These are phyloP conservation scores for Globisporangium polare DNA, from an alignment of 352 stramenopile genomes.

Conservation along the genomic window DNA sequence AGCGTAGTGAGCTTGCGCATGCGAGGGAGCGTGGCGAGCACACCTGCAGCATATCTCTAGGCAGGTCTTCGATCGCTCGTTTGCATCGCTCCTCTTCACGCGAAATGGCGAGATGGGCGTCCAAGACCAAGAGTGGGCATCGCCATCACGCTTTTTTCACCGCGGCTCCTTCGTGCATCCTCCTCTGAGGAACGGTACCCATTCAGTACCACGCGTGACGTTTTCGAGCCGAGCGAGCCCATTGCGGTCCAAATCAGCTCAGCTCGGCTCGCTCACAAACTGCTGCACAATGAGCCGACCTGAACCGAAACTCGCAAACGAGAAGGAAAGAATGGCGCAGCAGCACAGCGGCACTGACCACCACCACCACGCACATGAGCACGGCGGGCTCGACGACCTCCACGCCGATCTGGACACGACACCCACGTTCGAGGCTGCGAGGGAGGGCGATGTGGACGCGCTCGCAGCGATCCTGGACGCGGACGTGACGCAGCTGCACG, in stretches of 20 bases:
- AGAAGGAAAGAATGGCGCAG: background rate
- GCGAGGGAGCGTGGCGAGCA: too few species aligned
- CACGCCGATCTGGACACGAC: conserved; percentile 62
- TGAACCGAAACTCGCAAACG: background rate
- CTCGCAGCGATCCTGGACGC: conserved; percentile 32
- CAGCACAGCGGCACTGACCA: conserved; percentile 18
- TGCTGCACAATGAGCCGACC: background rate
- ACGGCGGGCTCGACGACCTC: conserved; percentile 60
- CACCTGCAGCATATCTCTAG: too few species aligned
- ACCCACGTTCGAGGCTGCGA: conserved; percentile 50
- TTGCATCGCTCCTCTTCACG: too few species aligned
- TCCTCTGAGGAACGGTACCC: too few species aligned
- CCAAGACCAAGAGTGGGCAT: too few species aligned
- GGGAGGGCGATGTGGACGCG: conserved; percentile 36
- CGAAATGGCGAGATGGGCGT: too few species aligned
- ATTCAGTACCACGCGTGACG: background rate
- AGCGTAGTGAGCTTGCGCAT: too few species aligned
- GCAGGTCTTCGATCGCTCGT: too few species aligned
- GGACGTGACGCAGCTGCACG: conserved; percentile 24
- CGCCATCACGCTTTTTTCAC: too few species aligned
- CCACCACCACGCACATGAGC: conserved; percentile 11
- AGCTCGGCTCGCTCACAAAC: background rate
- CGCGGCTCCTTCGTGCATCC: too few species aligned
- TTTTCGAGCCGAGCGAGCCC: background rate
- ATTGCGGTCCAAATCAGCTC: background rate